These are phyloP conservation scores for Cystobasidium ongulense DNA, from an alignment of 768 basidiomycete species.

Conservation along the genomic window DNA sequence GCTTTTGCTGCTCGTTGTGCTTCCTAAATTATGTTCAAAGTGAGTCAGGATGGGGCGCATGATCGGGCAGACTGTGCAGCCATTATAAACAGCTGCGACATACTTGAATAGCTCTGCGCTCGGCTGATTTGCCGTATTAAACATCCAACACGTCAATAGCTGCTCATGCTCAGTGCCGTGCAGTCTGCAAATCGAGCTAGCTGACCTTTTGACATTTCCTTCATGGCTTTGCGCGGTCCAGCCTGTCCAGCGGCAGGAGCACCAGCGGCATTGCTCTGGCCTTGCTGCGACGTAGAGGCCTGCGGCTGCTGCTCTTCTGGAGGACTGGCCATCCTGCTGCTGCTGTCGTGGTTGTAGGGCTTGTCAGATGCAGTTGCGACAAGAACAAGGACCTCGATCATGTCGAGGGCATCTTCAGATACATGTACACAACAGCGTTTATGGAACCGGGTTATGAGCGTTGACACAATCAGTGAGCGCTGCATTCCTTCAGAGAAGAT, in stretches of 20 bases:
- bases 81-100: not conserved
- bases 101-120: conserved; percentile 21
- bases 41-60: not conserved
- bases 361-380: not conserved
- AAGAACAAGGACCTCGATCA: not conserved
- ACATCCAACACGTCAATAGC: not conserved
- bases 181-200: not conserved
- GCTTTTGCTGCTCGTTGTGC: conserved; percentile 25
- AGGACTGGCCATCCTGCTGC: not conserved
- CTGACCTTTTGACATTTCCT: conserved; percentile 30
- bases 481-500: no score
- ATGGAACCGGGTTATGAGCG: no score
- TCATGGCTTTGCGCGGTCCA: conserved; percentile 12
- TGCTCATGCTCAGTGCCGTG: not conserved
- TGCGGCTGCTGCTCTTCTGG: conserved; percentile 4
- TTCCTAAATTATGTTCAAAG: conserved; percentile 1
- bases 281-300: not conserved
- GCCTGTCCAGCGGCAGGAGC: not conserved
- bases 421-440: no score
- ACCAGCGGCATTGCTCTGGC: not conserved
- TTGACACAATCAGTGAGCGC: no score
- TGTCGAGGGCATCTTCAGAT: no score
- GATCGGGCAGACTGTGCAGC: not conserved
- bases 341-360: not conserved
- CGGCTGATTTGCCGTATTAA: not conserved